Evolutionary conservation across 169 alveolate species (phyloP), one percentile per base, ranked within the genome.

Genomic region (Plasmodium gonderi): DNA sequence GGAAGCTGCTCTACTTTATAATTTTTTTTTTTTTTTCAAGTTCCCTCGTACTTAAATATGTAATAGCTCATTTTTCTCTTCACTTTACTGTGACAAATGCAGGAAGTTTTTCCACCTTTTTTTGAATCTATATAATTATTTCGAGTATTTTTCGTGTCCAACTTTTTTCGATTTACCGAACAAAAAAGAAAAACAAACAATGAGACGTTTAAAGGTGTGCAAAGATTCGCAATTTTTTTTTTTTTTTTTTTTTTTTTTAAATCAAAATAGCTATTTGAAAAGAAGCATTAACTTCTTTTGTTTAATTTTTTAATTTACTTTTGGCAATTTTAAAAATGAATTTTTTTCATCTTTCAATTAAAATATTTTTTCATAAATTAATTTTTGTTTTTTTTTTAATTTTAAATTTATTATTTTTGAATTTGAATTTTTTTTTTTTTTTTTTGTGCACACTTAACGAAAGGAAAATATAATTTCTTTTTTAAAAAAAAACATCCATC

Each of bases 261-360:
- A n/a, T 44, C 20, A 40, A 76, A 76, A 45, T 3, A 51, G 69
- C 72, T 45, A 23, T 76, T 76, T 76, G 17, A 76, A 76, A 76
- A 76, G 42, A 76, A 76, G 4, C 83, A 29, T 20, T 44, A 45
- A 44, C 47, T 76, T 14, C 29, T 23, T 72, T 72, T 72, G 20
- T 76, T 76, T n/a, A n/a, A n/a, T 60, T 60, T 60, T 60, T 14
- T 60, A 1, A 60, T 76, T 76, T 76, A 29, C 64, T 17, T 42
- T 76, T 76, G 36, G 14, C 49, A 76, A 40, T n/a, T 31, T 69
- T 36, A 14, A 29, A 69, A 69, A 33, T 9, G n/a, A 76, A 17
- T 8, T 51, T 42, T 75, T 36, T 36, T 40, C 67, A 17, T 76
- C 17, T 76, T 76, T 76, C 82, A 23, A 76, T 40, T 76, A 23